phyloP scores from a whole-genome alignment of 495 filamentous ascomycete genomes.

The Monascus purpureus region DNA sequence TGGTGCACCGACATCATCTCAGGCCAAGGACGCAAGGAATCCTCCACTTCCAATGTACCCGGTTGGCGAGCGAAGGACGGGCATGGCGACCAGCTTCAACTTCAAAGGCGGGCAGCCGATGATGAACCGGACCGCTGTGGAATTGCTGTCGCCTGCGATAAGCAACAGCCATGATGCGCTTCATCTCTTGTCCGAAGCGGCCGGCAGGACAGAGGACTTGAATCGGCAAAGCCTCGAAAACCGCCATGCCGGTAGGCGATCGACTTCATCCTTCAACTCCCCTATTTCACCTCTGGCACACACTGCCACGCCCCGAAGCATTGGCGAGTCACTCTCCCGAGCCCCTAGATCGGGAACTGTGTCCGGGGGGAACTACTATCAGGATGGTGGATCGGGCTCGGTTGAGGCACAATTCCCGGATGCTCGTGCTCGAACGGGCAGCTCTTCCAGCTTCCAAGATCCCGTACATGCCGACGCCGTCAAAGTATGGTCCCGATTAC shows the following conservation, averaged over 20 bases:
- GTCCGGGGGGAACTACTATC: constrained; percentile 17
- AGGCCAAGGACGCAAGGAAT: constrained; percentile 18
- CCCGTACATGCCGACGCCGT: constrained; percentile 46
- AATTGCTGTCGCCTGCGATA: constrained; percentile 42
- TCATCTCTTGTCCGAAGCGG: constrained; percentile 45
- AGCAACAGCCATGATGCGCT: constrained; percentile 46
- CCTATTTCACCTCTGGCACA: constrained; percentile 28
- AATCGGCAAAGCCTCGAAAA: constrained; percentile 29
- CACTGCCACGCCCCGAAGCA: constrained; percentile 23
- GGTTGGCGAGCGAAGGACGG: constrained; percentile 17
- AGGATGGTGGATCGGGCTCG: constrained; percentile 7
- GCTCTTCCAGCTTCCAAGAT: constrained; percentile 14
- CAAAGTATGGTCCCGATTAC: constrained; percentile 74
- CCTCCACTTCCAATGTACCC: constrained; percentile 16
- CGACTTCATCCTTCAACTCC: constrained; percentile 29
- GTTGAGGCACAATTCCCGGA: constrained; percentile 12
- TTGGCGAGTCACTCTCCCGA: constrained; percentile 23
- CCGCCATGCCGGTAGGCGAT: constrained; percentile 23
- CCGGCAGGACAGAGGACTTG: constrained; percentile 36
- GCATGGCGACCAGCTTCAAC: constrained; percentile 12
- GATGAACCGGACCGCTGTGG: constrained; percentile 40
- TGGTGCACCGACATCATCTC: constrained; percentile 12
- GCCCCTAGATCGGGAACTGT: constrained; percentile 18
- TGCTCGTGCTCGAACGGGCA: constrained; percentile 13
- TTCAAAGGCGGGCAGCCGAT: constrained; percentile 29